Percentiles rank a stretch among this genome's conserved stretches.
These are phyloP conservation scores for Scutellaria barbata DNA, from an alignment of 257 asterid species.

Conservation along the genomic window DNA sequence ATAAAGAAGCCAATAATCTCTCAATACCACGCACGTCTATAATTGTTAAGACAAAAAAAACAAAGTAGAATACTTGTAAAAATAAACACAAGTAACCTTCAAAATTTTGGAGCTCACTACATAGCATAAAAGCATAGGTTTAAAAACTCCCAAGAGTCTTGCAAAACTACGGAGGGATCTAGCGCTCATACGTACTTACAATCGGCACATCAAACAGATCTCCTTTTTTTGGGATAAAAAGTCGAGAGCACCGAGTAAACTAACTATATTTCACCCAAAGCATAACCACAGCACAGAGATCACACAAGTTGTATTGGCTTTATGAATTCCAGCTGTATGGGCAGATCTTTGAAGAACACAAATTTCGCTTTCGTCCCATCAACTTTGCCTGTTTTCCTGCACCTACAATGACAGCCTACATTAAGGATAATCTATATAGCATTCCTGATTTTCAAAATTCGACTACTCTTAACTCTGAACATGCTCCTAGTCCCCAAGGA, in stretches of 20 bases:
- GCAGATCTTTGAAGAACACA: not conserved
- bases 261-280: conserved; percentile 9
- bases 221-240: conserved; percentile 21
- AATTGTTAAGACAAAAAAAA: too few species aligned
- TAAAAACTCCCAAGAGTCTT: not conserved
- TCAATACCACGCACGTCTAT: too few species aligned
- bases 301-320: conserved; percentile 18
- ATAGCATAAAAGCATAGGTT: not conserved
- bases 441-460: not conserved
- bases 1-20: too few species aligned
- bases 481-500: too few species aligned
- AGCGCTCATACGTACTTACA: conserved; percentile 36
- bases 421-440: too few species aligned
- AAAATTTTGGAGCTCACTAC: not conserved
- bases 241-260: not conserved
- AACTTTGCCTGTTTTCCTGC: conserved; percentile 35
- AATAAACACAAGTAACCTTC: conserved; percentile 7
- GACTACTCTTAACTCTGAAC: too few species aligned
- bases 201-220: conserved; percentile 2
- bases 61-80: not conserved
- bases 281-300: not conserved
- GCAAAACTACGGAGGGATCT: conserved; percentile 38
- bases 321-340: conserved; percentile 16
- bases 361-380: not conserved
- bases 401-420: too few species aligned